These are phyloP conservation scores for Vicia sativa DNA, from an alignment of 306 rosid genomes.

Conservation along the genomic window DNA sequence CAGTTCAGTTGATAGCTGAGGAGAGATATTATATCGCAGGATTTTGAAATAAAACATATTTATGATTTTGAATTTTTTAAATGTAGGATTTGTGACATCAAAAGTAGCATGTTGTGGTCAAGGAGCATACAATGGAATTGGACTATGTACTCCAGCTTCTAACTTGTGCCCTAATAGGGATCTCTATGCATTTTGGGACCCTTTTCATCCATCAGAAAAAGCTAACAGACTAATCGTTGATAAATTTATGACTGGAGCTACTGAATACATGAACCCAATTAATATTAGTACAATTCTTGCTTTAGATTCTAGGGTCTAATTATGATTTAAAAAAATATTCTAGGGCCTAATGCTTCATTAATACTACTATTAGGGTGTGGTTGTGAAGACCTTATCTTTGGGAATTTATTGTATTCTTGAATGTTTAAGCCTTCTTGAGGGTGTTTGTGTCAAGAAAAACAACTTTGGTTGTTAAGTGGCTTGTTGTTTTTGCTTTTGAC, in stretches of 20 bases:
- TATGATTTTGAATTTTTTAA: too few species aligned
- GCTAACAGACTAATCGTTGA: slow-evolving; percentile 52
- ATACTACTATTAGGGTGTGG: not conserved
- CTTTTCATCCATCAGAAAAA: slow-evolving; percentile 52
- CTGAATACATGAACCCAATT: slow-evolving; percentile 47
- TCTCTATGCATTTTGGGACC: slow-evolving; percentile 54
- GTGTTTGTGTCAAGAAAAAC: not conserved
- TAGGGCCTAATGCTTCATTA: slow-evolving; percentile 1
- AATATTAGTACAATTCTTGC: slow-evolving; percentile 52
- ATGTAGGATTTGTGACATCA: slow-evolving; percentile 53
- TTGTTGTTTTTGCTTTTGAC: not conserved
- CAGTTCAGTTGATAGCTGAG: too few species aligned
- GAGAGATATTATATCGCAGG: too few species aligned
- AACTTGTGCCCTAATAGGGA: slow-evolving; percentile 60
- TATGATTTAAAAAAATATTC: not conserved
- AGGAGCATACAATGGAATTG: slow-evolving; percentile 56
- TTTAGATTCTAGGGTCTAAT: slow-evolving; percentile 32
- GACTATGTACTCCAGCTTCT: slow-evolving; percentile 55
- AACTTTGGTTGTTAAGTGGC: not conserved
- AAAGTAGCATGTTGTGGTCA: slow-evolving; percentile 62
- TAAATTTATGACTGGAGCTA: slow-evolving; percentile 51
- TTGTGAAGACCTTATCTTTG: not conserved
- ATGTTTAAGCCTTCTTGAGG: not conserved
- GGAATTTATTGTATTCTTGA: slow-evolving; percentile 3
- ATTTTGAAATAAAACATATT: too few species aligned